Evolutionary conservation across 148 eudicot species (phyloP), one percentile per base, ranked within the genome.

Genomic region (Persicaria maculosa): DNA sequence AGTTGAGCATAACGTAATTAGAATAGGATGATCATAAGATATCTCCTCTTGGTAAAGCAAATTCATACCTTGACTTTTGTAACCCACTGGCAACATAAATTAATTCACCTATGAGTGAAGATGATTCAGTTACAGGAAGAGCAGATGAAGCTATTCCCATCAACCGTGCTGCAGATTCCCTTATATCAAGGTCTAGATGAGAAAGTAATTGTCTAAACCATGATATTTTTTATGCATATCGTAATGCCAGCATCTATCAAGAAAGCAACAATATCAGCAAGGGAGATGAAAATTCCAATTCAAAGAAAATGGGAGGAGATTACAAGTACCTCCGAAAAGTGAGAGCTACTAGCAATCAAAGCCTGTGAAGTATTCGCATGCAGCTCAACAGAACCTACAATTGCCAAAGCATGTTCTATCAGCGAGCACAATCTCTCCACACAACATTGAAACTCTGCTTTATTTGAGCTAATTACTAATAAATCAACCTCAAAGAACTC

Each of bases 351-450:
- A 59, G 80, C 83, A 50, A 94, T 77, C 74, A 94, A 83, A 55
- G 96, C 85, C 77, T 86, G 85, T 47, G 97, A 87, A 74, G 97
- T 92, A 83, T 81, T 81, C 68, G 98, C 86, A 78, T 94, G 98
- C 87, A 94, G 82, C 85, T 94, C 96, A 74, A 83, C 84, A 74
- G 98, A 86, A 74, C 98, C 96, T 86, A 90, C 98, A 80, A 84
- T 81, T 55, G 89, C 91, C 97, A 94, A 87, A 70, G 91, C 97
- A n/a, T n/a, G n/a, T n/a, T n/a, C n/a, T n/a, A n/a, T n/a, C n/a
- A n/a, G n/a, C n/a, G n/a, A n/a, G n/a, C 91, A 94, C 81, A 91
- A 76, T 16, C 70, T 78, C 61, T 86, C 97, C 72, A 88, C 82
- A 45, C 89, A 78, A 54, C 76, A 76, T 77, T 83, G 79, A 77